Conservation (phyloP, 2,329 filamentous ascomycete genomes). For the Eutypella sp. region DNA sequence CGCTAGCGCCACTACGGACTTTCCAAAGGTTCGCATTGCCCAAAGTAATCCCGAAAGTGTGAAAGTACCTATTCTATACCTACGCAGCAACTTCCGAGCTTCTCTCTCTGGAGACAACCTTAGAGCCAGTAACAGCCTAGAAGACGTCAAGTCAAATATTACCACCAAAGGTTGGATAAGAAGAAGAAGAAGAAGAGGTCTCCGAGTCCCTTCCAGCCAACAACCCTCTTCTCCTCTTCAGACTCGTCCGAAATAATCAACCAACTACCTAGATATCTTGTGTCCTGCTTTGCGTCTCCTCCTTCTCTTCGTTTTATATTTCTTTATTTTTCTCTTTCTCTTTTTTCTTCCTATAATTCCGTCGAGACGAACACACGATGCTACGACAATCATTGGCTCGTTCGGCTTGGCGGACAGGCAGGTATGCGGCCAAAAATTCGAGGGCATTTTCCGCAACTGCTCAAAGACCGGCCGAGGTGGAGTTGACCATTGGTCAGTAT, state of each 20-base stretch:
- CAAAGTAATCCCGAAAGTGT: not conserved
- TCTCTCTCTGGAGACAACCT: conserved; percentile 6
- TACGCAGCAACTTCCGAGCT: conserved; percentile 4
- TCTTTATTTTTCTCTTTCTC: conserved; percentile 23
- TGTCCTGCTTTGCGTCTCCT: conserved; percentile 18
- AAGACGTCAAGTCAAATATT: conserved; percentile 19
- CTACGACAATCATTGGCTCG: conserved; percentile 63
- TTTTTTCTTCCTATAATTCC: conserved; percentile 35
- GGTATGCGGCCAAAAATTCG: conserved; percentile 55
- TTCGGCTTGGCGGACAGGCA: conserved; percentile 62
- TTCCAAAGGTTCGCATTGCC: not conserved
- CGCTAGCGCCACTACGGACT: not conserved
- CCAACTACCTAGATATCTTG: no score
- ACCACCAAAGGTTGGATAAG: no score
- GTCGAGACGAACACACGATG: conserved; percentile 62
- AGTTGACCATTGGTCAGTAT: conserved; percentile 86
- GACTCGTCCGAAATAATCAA: no score
- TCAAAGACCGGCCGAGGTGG: conserved; percentile 81
- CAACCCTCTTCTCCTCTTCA: no score
- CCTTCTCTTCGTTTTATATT: no score
- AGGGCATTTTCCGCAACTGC: conserved; percentile 79
- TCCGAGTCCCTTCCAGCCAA: no score
- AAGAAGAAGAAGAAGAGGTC: no score
- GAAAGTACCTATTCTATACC: not conserved
- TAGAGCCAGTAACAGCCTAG: no score